These are phyloP conservation scores for Candida pseudoglaebosa DNA, from an alignment of 805 yeast genomes.

Conservation along the genomic window DNA sequence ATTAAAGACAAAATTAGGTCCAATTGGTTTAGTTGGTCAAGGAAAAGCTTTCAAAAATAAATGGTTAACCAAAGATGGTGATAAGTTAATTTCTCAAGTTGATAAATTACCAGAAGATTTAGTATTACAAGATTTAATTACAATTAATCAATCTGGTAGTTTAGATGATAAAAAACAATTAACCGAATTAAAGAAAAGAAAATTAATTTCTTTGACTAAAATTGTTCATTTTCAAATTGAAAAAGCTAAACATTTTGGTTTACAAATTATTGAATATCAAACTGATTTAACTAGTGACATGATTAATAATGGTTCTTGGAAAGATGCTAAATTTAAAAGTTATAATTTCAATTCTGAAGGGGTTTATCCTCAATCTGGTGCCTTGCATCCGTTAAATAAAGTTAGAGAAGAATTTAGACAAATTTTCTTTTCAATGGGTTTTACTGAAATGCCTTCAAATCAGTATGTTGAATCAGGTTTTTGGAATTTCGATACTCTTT, in stretches of 20 bases:
- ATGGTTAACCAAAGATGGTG: conserved; percentile 90
- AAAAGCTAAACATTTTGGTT: conserved; percentile 83
- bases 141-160: conserved; percentile 53
- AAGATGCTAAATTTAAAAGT: conserved; percentile 80
- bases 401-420: conserved; percentile 98
- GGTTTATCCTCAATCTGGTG: conserved; percentile 79
- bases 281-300: conserved; percentile 94
- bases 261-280: conserved; percentile 74
- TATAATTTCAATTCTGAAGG: conserved; percentile 97
- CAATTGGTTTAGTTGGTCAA: conserved; percentile 88
- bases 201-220: conserved; percentile 69
- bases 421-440: conserved; percentile 96
- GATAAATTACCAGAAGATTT: conserved; percentile 57
- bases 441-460: conserved; percentile 98
- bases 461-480: conserved; percentile 97
- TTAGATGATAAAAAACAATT: conserved; percentile 62
- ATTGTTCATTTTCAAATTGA: conserved; percentile 67
- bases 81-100: conserved; percentile 62
- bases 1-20: conserved; percentile 66
- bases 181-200: conserved; percentile 89
- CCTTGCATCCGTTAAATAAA: conserved; percentile 93
- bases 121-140: conserved; percentile 60
- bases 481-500: conserved; percentile 98
- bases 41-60: conserved; percentile 97
- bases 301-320: conserved; percentile 82